Percentiles rank a stretch among this genome's conserved stretches.
phyloP scores from a whole-genome alignment of 1,139 yeast genomes.

The Suhomyces maxii region DNA sequence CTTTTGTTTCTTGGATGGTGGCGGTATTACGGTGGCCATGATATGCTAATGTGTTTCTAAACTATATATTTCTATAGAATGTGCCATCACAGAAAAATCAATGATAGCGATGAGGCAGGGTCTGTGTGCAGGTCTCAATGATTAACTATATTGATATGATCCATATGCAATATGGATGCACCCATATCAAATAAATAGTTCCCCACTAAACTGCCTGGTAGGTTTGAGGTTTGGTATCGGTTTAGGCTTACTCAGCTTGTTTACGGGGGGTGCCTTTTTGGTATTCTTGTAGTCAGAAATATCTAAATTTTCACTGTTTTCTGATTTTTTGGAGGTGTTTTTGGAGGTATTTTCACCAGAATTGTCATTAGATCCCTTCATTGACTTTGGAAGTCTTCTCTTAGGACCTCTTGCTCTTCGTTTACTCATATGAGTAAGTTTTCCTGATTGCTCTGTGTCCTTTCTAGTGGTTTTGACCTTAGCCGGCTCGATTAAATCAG shows the following conservation, averaged over 20 bases:
- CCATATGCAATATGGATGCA: background rate
- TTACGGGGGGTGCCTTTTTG: conserved; percentile 31
- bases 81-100: conserved; percentile 3
- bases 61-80: background rate
- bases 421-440: conserved; percentile 60
- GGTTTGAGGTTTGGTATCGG: conserved; percentile 29
- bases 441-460: conserved; percentile 16
- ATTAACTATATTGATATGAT: background rate
- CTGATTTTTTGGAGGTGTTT: background rate
- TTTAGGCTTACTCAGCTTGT: conserved; percentile 31
- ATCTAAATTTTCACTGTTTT: background rate
- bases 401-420: conserved; percentile 72
- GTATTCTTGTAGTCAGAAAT: conserved; percentile 8
- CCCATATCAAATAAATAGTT: conserved; percentile 22
- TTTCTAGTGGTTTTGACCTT: conserved; percentile 3
- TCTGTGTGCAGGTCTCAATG: conserved; percentile 6
- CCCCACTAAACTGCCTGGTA: conserved; percentile 34
- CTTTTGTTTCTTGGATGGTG: conserved; percentile 87
- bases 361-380: background rate
- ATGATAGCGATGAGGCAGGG: background rate
- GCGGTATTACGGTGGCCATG: conserved; percentile 95
- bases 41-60: background rate
- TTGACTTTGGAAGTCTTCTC: conserved; percentile 58
- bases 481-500: conserved; percentile 8
- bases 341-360: background rate